Evolutionary conservation across 176 grass and related monocot genomes (phyloP).

Genomic region (Olyra latifolia): DNA sequence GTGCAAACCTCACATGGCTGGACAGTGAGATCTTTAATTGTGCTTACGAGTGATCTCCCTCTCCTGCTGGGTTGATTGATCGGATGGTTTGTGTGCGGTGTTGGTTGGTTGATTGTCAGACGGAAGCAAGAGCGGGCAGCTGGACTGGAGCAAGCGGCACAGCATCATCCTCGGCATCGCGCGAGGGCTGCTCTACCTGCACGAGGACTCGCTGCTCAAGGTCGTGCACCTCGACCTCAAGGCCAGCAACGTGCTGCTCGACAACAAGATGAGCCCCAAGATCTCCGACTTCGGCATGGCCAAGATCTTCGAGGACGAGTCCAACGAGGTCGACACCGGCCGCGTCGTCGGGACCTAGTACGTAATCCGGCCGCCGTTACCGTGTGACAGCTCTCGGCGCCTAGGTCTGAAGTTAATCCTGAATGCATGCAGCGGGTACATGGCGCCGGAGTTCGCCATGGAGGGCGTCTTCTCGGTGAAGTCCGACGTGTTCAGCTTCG

Average conservation of each 20-base stretch:
- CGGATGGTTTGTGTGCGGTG: background rate
- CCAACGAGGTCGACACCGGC: slow-evolving; percentile 57
- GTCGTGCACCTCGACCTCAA: slow-evolving; percentile 86
- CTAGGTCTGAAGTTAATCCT: no score
- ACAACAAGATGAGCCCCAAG: slow-evolving; percentile 85
- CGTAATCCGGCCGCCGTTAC: no score
- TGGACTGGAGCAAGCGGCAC: slow-evolving; percentile 70
- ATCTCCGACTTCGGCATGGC: slow-evolving; percentile 98
- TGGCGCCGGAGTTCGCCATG: slow-evolving; percentile 80
- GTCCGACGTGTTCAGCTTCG: slow-evolving; percentile 88
- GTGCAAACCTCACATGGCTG: background rate
- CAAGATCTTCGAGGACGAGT: slow-evolving; percentile 80
- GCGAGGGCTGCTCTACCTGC: slow-evolving; percentile 75
- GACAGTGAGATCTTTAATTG: slow-evolving; percentile 14
- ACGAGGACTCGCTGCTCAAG: slow-evolving; percentile 84
- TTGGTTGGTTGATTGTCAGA: slow-evolving; percentile 20
- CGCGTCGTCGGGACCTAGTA: slow-evolving; percentile 83
- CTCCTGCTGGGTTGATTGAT: background rate
- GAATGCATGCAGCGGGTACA: slow-evolving; percentile 70
- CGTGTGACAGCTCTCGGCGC: no score
- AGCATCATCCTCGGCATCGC: slow-evolving; percentile 70
- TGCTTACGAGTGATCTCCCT: background rate
- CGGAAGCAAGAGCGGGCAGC: slow-evolving; percentile 39
- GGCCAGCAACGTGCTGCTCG: slow-evolving; percentile 89
- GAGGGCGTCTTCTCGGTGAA: slow-evolving; percentile 78